These are phyloP conservation scores for Tuber indicum DNA, from an alignment of 495 filamentous ascomycete genomes.

Conservation along the genomic window DNA sequence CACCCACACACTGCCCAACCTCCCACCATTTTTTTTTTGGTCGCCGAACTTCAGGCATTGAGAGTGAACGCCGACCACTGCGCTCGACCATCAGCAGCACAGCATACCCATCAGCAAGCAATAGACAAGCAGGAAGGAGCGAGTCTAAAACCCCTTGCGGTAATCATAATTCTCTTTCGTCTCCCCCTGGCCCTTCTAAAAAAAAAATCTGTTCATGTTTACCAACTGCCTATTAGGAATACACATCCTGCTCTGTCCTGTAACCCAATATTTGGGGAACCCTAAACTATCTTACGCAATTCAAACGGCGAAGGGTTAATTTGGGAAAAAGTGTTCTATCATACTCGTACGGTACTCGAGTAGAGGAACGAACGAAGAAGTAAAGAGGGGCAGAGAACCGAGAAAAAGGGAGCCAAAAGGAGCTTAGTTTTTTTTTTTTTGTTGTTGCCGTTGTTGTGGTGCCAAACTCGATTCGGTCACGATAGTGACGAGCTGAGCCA, in stretches of 20 bases:
- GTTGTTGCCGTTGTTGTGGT: not conserved
- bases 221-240: conserved; percentile 1
- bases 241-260: not conserved
- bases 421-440: not conserved
- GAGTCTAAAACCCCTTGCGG: not conserved
- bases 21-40: not conserved
- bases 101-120: conserved; percentile 1
- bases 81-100: not conserved
- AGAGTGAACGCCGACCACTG: conserved; percentile 2
- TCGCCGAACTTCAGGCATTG: not conserved
- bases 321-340: not conserved
- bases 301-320: not conserved
- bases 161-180: not conserved
- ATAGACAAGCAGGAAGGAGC: not conserved
- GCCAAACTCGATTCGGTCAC: conserved; percentile 3
- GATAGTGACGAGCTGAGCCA: not conserved
- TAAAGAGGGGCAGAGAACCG: not conserved
- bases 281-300: not conserved
- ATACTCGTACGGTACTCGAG: no score
- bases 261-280: not conserved
- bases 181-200: not conserved
- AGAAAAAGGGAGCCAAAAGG: not conserved
- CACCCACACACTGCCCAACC: not conserved
- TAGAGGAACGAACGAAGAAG: not conserved
- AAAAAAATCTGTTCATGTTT: not conserved